Base-by-base conservation (phyloP, 495 filamentous ascomycete species). In the Podospora tetraspora region DNA sequence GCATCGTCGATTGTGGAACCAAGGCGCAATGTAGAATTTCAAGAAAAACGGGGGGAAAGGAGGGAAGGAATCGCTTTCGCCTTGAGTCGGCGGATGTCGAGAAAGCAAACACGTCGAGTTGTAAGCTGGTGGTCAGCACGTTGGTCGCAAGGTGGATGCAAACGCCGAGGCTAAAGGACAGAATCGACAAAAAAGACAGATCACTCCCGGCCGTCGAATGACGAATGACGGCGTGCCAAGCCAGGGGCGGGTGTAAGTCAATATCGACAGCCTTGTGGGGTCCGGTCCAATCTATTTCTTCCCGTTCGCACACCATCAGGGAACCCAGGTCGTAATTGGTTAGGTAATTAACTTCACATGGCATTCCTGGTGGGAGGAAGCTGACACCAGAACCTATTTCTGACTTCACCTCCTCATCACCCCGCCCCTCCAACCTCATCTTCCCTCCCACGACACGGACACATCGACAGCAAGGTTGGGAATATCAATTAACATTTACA, bases 401-500 rank as follows among this genome's bases (percentile, higher is more conserved):
- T 8, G n/a, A 65, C 63, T 65, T 65, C 63, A 64, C 29, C 30
- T 24, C 61, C 7, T 62, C 60, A 5, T 29, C 61, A 63, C 27
- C 32, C 22, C 27, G 16, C 4, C 0, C 0, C 32, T 43, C 27
- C 16, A 12, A 22, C 25, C 21, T 10, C 61, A 11, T 3, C 2
- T 1, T 25, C 9, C 8, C 29, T 30, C 29, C 8, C 29, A 30
- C 1, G 1, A 30, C 8, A 27, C 27, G 5, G 4, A 19, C 3
- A 19, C 34, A 43, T 43, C 30, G 24, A 1, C 30, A 19, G 25
- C 16, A 16, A n/a, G 12, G 29, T 21, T 22, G 30, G 10, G 21
- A 25, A 57, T 34, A 58, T 58, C 63, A 13, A 65, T 65, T 65
- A 65, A 32, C 63, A 65, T 65, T 65, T 65, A 58, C 23, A 30